Evolutionary conservation across 139 green algal species (phyloP), one percentile per base, ranked within the genome.

Genomic region (Chlorella sorokiniana): DNA sequence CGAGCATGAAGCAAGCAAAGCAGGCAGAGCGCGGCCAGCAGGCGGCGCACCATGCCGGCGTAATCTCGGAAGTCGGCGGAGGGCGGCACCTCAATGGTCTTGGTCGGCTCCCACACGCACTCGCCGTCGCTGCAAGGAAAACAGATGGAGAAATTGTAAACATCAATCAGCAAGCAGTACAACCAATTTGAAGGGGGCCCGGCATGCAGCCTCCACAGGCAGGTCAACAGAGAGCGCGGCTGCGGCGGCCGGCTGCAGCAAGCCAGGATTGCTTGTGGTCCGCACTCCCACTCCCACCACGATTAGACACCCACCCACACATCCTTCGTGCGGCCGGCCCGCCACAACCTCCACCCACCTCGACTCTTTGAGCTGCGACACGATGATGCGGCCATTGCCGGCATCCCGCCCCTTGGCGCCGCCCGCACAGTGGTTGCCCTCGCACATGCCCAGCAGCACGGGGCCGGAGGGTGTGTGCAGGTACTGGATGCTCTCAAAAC

Each of bases 381-480:
- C 44, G 0, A 91, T 35, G 52, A 91, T 84, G 76, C 81, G 84
- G 25, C 87, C 87, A 74, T 91, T 85, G n/a, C 87, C 87, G 0
- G 41, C 7, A 4, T 84, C 73, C 33, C 42, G 41, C 29, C 87
- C 87, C 29, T 56, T 52, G 6, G 27, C 35, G 11, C 87, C 87
- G 1, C 87, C 87, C 38, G 59, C 51, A 40, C 84, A 91, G 65
- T 81, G 69, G 78, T 91, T 91, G 48, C 87, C 87, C 67, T 91
- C 87, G 61, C 87, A 91, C 72, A 91, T 31, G 10, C 84, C 87
- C 72, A 91, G 63, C 64, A 91, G 71, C 1, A 68, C 82, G 42
- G 75, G 33, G 0, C 83, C 86, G 69, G 68, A 52, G 45, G 52
- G n/a, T 27, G 56, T 73, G 38, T 31, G 67, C 20, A 35, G 3